Base-by-base conservation (phyloP, 768 basidiomycete species). In the Cantharellus anzutake region DNA sequence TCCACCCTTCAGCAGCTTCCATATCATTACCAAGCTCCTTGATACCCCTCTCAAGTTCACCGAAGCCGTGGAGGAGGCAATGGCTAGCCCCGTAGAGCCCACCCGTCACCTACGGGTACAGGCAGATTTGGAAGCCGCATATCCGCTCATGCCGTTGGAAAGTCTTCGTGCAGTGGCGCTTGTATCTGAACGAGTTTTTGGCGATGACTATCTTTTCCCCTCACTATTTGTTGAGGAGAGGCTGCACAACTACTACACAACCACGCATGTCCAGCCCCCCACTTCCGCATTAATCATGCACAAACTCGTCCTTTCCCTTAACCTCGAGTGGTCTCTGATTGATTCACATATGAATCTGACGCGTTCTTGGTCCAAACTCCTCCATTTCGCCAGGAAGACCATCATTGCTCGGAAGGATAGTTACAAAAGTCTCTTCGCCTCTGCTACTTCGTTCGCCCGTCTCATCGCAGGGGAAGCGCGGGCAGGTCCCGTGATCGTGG, bases 261-360 rank as follows among this genome's bases (percentile, higher is more conserved):
- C 20, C 20, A 29, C 20, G 20, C 20, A 29, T 29, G 69, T 72
- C 7, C 64, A 64, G 41, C 68, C 68, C 59, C 20, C 20, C 20
- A 29, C 20, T 29, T 29, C 20, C 20, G 20, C 20, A 29, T 29
- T 29, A 29, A 71, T 71, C 3, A 71, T 80, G 11, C 78, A 85
- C 63, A 79, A 76, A 56, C 75, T 77, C 41, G 71, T 90, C 2
- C 73, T 79, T 55, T 80, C 82, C 1, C 80, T 93, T 68, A 96
- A 96, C 69, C 76, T 91, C 64, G 92, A 93, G 67, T 76, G 92
- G 55, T 92, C 90, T 1, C 72, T 96, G 42, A 74, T 86, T 29
- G 84, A 94, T 65, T 76, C 86, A 0, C 86, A 93, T 68, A 79
- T 78, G 2, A 72, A 80, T 2, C 74, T 90, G 51, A 78, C 84